phyloP scores from a whole-genome alignment of 176 grass and related monocot species.

The Triticum timopheevii region DNA sequence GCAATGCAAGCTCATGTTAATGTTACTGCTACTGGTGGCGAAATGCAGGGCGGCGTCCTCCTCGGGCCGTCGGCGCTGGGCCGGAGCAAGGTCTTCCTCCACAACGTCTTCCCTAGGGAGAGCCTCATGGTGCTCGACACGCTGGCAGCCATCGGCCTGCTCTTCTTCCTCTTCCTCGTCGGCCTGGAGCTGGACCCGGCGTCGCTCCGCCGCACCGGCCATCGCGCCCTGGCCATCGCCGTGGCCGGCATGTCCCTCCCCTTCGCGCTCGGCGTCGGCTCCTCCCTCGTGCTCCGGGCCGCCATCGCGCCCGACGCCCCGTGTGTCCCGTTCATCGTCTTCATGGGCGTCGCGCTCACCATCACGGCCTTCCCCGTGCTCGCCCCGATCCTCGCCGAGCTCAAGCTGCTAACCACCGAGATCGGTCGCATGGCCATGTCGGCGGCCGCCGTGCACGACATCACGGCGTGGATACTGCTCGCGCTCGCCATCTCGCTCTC shows the following conservation, averaged over 20 bases:
- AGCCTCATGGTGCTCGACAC: slow-evolving; percentile 66
- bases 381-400: slow-evolving; percentile 64
- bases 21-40: background rate
- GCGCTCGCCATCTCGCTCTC: slow-evolving; percentile 63
- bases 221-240: slow-evolving; percentile 49
- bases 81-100: slow-evolving; percentile 48
- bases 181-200: slow-evolving; percentile 62
- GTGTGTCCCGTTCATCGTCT: slow-evolving; percentile 43
- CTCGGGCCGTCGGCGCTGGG: slow-evolving; percentile 64
- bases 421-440: slow-evolving; percentile 83
- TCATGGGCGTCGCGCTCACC: slow-evolving; percentile 62
- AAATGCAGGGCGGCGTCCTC: slow-evolving; percentile 56
- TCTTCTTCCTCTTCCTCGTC: slow-evolving; percentile 86
- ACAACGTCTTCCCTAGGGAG: slow-evolving; percentile 48
- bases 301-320: slow-evolving; percentile 24
- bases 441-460: slow-evolving; percentile 56
- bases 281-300: slow-evolving; percentile 43
- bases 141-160: slow-evolving; percentile 55
- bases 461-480: slow-evolving; percentile 58
- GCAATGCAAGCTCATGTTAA: background rate
- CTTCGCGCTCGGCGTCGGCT: slow-evolving; percentile 50
- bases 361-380: slow-evolving; percentile 71
- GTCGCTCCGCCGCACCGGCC: slow-evolving; percentile 54
- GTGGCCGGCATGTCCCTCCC: slow-evolving; percentile 52
- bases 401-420: slow-evolving; percentile 78